Evolutionary conservation across 1,284 basidiomycete species (phyloP).

Genomic region (Mycena sp.): DNA sequence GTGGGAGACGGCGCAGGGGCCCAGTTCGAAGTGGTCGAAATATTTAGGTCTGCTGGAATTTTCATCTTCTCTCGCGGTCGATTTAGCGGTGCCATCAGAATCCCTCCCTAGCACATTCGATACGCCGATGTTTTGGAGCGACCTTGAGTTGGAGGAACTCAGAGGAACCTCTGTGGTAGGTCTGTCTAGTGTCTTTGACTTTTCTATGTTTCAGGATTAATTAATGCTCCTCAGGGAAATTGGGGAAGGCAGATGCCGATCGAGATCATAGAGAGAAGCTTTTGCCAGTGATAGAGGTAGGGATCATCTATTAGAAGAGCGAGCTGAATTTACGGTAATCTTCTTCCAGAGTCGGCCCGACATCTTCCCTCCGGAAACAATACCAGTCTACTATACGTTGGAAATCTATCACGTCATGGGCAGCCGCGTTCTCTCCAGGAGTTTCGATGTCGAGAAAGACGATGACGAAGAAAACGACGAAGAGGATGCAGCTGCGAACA

Average conservation of each 20-base stretch:
- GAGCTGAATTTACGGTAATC: not conserved
- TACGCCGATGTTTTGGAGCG: slow-evolving; percentile 96
- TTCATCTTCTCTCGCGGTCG: not conserved
- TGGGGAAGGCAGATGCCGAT: slow-evolving; percentile 89
- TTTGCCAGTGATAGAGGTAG: slow-evolving; percentile 72
- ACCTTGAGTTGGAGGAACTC: slow-evolving; percentile 80
- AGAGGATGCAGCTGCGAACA: slow-evolving; percentile 35
- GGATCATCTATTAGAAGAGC: slow-evolving; percentile 31
- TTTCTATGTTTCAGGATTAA: slow-evolving; percentile 4
- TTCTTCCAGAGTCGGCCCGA: slow-evolving; percentile 69
- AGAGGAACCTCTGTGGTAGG: slow-evolving; percentile 88
- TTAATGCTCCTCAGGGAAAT: slow-evolving; percentile 75
- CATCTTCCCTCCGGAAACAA: slow-evolving; percentile 67
- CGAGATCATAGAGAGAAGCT: slow-evolving; percentile 75
- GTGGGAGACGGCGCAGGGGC: slow-evolving; percentile 83
- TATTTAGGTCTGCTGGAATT: slow-evolving; percentile 72
- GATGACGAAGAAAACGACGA: slow-evolving; percentile 46
- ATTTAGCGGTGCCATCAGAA: slow-evolving; percentile 45
- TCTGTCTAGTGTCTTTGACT: slow-evolving; percentile 51
- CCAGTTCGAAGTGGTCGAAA: slow-evolving; percentile 69
- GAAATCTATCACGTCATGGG: slow-evolving; percentile 93
- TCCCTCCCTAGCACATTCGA: slow-evolving; percentile 81
- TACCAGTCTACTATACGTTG: slow-evolving; percentile 70
- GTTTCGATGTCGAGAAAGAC: slow-evolving; percentile 82
- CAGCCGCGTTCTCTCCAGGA: slow-evolving; percentile 91